A percentile compares a stretch with the other conserved stretches of the same genome.
Evolutionary conservation across 768 basidiomycete genomes (phyloP).

Genomic region (Coprinellus aureogranulatus): DNA sequence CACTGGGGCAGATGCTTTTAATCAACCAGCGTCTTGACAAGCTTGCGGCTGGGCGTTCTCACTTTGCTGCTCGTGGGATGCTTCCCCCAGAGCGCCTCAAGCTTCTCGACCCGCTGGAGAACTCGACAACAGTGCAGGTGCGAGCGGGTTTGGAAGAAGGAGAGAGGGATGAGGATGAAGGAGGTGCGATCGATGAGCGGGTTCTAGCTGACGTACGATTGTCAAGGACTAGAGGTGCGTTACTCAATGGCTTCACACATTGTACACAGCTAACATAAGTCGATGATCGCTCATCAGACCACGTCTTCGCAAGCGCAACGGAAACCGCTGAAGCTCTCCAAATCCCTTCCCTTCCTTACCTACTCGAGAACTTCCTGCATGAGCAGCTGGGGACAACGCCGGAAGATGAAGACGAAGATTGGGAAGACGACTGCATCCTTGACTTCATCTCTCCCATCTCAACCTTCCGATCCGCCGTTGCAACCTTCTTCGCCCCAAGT

Average conservation of each 20-base stretch:
- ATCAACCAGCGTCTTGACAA: slow-evolving; percentile 32
- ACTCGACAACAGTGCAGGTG: too few species aligned
- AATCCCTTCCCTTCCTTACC: not conserved
- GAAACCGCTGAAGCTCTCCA: slow-evolving; percentile 16
- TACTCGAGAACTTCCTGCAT: not conserved
- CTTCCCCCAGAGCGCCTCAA: not conserved
- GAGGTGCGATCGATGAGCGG: not conserved
- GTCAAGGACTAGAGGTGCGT: not conserved
- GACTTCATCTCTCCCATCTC: not conserved
- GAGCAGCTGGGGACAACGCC: not conserved
- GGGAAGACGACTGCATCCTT: not conserved
- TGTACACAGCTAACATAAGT: not conserved
- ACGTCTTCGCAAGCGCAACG: slow-evolving; percentile 16
- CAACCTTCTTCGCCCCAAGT: not conserved
- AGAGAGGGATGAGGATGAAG: not conserved
- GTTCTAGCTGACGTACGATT: slow-evolving; percentile 3
- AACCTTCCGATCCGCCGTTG: not conserved
- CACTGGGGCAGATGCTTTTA: slow-evolving; percentile 35
- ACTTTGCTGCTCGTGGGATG: slow-evolving; percentile 17
- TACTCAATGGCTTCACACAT: not conserved
- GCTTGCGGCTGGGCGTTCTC: slow-evolving; percentile 17
- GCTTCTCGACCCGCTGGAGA: not conserved
- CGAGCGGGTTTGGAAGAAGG: not conserved
- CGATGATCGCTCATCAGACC: not conserved
- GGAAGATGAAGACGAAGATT: not conserved